phyloP scores from a whole-genome alignment of 2,329 filamentous ascomycete species.

The Penicillium sp. region DNA sequence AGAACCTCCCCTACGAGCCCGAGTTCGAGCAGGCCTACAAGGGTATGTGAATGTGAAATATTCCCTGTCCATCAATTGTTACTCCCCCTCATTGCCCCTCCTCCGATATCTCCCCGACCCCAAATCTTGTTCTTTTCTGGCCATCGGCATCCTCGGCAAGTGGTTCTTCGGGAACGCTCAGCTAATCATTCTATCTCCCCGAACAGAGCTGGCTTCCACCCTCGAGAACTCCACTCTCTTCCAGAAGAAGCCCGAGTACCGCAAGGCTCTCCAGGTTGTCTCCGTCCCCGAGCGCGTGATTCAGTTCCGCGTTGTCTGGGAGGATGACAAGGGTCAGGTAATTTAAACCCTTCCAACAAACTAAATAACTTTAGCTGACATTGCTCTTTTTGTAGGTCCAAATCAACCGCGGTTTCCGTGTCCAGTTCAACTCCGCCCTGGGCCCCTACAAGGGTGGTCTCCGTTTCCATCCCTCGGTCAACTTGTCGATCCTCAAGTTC shows the following conservation, averaged over 20 bases:
- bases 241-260: conserved; percentile 91
- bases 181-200: conserved; percentile 13
- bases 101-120: neutral
- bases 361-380: neutral
- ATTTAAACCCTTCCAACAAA: conserved; percentile 11
- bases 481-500: conserved; percentile 82
- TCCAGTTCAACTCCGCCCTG: conserved; percentile 97
- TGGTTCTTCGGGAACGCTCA: conserved; percentile 17
- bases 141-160: conserved; percentile 25
- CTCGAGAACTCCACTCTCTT: conserved; percentile 94
- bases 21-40: conserved; percentile 99
- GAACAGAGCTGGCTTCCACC: conserved; percentile 83
- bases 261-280: conserved; percentile 82
- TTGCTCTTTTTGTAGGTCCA: conserved; percentile 56
- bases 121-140: neutral
- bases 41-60: conserved; percentile 60
- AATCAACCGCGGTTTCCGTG: conserved; percentile 92
- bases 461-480: conserved; percentile 76
- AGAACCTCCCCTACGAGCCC: conserved; percentile 79
- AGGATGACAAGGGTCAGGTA: conserved; percentile 77
- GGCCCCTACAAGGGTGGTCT: conserved; percentile 98
- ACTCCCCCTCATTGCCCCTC: neutral
- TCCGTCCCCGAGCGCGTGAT: conserved; percentile 92
- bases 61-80: conserved; percentile 4
- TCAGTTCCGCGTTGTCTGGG: conserved; percentile 97